Evolutionary conservation across 768 basidiomycete genomes (phyloP).

Genomic region (Melanogaster broomeanus): DNA sequence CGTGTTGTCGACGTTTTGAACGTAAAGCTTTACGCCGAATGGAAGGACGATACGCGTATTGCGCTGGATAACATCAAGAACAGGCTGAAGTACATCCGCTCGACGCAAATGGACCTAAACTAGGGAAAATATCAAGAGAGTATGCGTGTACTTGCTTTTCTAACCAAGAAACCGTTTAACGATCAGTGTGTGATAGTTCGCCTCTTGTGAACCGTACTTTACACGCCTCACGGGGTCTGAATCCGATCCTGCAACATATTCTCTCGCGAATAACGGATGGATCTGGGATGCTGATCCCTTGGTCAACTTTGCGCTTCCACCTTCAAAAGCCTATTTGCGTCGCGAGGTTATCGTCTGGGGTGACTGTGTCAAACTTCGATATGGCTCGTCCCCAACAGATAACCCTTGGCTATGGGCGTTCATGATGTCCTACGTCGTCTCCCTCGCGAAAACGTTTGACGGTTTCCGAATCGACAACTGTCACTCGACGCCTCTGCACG

Average conservation of each 20-base stretch:
- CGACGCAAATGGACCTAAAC: slow-evolving; percentile 79
- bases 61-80: slow-evolving; percentile 76
- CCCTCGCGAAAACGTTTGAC: slow-evolving; percentile 82
- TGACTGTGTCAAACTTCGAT: slow-evolving; percentile 97
- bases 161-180: slow-evolving; percentile 8
- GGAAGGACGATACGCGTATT: slow-evolving; percentile 77
- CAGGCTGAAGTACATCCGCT: slow-evolving; percentile 80
- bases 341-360: slow-evolving; percentile 98
- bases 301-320: slow-evolving; percentile 87
- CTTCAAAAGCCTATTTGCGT: slow-evolving; percentile 92
- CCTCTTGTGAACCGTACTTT: slow-evolving; percentile 94
- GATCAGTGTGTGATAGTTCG: slow-evolving; percentile 44
- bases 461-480: slow-evolving; percentile 99
- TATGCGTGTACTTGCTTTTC: slow-evolving; percentile 39
- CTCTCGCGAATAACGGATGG: slow-evolving; percentile 98
- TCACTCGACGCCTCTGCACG: slow-evolving; percentile 94
- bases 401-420: slow-evolving; percentile 96
- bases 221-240: slow-evolving; percentile 73
- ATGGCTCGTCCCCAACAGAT: slow-evolving; percentile 73
- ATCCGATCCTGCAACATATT: slow-evolving; percentile 56
- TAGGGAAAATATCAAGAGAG: slow-evolving; percentile 77
- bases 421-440: slow-evolving; percentile 82
- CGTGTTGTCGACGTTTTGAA: slow-evolving; percentile 85
- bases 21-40: slow-evolving; percentile 83
- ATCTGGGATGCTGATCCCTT: slow-evolving; percentile 97